phyloP scores from a whole-genome alignment of 345 rosid genomes.

The Alliaria petiolata region DNA sequence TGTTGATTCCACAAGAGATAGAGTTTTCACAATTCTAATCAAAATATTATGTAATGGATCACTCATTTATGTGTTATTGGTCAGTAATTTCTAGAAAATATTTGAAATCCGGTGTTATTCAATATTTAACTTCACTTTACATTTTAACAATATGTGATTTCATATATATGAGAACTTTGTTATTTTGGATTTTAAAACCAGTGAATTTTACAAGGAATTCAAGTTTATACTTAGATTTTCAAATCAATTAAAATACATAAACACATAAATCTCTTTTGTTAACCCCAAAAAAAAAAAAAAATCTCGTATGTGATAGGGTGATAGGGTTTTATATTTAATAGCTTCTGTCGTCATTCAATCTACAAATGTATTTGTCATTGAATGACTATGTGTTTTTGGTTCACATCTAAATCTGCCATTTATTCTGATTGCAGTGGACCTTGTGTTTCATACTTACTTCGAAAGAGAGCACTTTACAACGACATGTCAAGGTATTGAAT shows the following conservation, averaged over 20 bases:
- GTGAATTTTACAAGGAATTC: background rate
- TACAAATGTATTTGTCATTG: background rate
- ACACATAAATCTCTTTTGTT: background rate
- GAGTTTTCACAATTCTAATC: background rate
- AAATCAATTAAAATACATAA: background rate
- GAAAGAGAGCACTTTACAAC: constrained; percentile 62
- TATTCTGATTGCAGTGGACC: constrained; percentile 42
- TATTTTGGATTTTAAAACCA: background rate
- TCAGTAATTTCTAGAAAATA: too few relatives aligned
- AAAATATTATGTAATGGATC: background rate
- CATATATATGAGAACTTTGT: background rate
- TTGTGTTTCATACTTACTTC: constrained; percentile 65
- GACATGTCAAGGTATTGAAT: constrained; percentile 78
- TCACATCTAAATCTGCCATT: background rate
- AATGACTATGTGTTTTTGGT: background rate
- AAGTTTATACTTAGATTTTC: background rate
- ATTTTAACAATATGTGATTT: background rate
- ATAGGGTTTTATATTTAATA: too few relatives aligned
- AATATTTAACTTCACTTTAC: background rate
- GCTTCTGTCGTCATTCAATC: background rate
- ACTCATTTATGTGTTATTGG: background rate
- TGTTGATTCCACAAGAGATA: background rate
- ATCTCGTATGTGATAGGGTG: background rate
- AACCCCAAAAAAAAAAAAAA: too few relatives aligned
- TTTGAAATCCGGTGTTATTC: background rate